Evolutionary conservation across 2,329 filamentous ascomycete genomes (phyloP).

Genomic region (Xylariaceae sp.): DNA sequence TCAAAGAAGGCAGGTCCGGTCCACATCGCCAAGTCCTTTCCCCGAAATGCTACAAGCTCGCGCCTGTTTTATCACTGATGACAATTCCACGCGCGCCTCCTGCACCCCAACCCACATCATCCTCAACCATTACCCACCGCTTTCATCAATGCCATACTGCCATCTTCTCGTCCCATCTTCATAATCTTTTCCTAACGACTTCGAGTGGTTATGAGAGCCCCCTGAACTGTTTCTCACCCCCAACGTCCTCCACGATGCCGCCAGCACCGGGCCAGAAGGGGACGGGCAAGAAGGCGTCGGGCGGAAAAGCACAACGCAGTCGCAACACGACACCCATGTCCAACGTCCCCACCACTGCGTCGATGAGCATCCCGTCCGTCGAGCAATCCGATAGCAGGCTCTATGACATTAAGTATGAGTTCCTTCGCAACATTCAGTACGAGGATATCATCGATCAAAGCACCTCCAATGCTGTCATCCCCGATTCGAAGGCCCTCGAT

Average conservation of each 20-base stretch:
- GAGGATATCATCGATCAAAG: constrained; percentile 65
- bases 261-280: constrained; percentile 55
- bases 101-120: too few species aligned
- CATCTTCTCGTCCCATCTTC: background rate
- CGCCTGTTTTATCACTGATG: background rate
- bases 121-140: background rate
- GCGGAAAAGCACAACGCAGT: constrained; percentile 61
- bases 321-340: constrained; percentile 73
- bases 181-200: background rate
- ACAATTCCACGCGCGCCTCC: background rate
- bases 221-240: background rate
- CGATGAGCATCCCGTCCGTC: constrained; percentile 42
- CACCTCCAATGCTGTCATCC: constrained; percentile 52
- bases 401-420: constrained; percentile 58
- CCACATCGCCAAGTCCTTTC: background rate
- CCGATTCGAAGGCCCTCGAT: constrained; percentile 59
- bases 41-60: background rate
- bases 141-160: too few species aligned
- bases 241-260: constrained; percentile 43
- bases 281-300: constrained; percentile 59
- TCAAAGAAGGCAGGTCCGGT: background rate
- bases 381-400: constrained; percentile 58
- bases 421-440: constrained; percentile 55
- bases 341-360: constrained; percentile 33
- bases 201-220: background rate